Conservation (phyloP, 2,329 filamentous ascomycete genomes). For the Penicillium digitatum region DNA sequence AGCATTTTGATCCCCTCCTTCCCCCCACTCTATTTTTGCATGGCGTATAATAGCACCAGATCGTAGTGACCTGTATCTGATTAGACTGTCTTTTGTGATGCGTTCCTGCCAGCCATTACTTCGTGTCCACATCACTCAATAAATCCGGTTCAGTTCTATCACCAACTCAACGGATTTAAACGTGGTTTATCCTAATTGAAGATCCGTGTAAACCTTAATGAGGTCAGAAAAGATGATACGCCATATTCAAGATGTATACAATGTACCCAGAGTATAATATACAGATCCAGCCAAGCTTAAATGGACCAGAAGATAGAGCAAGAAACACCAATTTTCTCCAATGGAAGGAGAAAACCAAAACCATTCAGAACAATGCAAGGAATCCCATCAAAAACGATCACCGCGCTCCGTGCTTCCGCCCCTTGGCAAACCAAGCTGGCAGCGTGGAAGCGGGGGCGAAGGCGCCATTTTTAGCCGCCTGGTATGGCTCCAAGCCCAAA, state of each 20-base stretch:
- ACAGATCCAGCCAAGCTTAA: constrained; percentile 10
- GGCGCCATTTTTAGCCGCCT: constrained; percentile 13
- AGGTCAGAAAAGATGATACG: constrained; percentile 5
- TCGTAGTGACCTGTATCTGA: constrained; percentile 10
- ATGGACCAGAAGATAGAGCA: constrained; percentile 14
- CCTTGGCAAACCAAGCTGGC: constrained; percentile 3
- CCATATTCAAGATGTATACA: constrained; percentile 11
- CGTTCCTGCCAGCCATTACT: constrained; percentile 4
- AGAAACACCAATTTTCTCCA: constrained; percentile 16
- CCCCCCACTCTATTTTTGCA: constrained; percentile 14
- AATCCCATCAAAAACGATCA: constrained; percentile 5
- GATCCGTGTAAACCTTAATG: constrained; percentile 6
- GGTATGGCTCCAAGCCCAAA: constrained; percentile 36
- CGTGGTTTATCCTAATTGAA: background rate
- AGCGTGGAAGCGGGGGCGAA: background rate
- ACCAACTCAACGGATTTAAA: background rate
- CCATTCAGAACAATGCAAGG: constrained; percentile 14
- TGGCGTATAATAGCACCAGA: constrained; percentile 15
- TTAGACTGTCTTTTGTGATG: constrained; percentile 4
- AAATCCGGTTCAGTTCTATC: background rate
- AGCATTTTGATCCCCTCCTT: constrained; percentile 4
- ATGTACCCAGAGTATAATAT: constrained; percentile 13
- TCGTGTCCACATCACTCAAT: constrained; percentile 10
- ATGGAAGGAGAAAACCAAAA: constrained; percentile 8
- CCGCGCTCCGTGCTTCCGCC: constrained; percentile 13